Base-by-base conservation (phyloP, 2,329 filamentous ascomycete genomes). In the Cercospora nicotianae region DNA sequence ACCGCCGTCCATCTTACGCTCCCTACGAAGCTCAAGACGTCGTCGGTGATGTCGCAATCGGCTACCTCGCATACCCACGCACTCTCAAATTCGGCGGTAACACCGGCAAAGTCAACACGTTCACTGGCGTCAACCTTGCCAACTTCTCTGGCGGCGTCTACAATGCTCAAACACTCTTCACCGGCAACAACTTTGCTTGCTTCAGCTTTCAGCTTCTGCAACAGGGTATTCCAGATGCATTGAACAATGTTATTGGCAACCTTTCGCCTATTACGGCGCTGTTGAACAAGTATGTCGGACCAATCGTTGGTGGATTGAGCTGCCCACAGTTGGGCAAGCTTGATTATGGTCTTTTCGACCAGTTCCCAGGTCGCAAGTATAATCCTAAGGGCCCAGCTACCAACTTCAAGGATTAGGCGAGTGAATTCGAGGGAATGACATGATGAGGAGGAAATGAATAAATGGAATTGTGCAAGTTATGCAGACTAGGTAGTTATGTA, bases 61-160 rank as follows among this genome's bases (percentile, higher is more conserved):
- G 65, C 2, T 72, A 67, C 55, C 51, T 65, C n/a, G 67, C 69
- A 2, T 72, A 73, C 30, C 68, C 70, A 5, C 48, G 60, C 13
- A 65, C 64, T 28, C 63, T 72, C 58, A 64, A 66, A 36, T 68
- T 80, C 30, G 79, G 79, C 33, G 79, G 79, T 39, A 80, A 80
- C 70, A 67, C 65, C 6, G 76, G 75, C 9, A 74, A 69, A 5
- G 67, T 72, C 12, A 76, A 79, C 70, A 76, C 75, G 16, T 80
- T 79, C 72, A 72, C 73, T n/a, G 77, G 77, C 6, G 53, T 81
- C 57, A 73, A 80, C 65, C 67, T 79, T 9, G 69, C 64, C 12
- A 72, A 80, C 57, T 63, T 82, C n/a, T 80, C 79, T 13, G 75
- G 75, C 7, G 81, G 81, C 16, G 74, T 84, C 0, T 80, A 81